phyloP scores from a whole-genome alignment of 2,329 filamentous ascomycete genomes.

The Diaporthe eres region DNA sequence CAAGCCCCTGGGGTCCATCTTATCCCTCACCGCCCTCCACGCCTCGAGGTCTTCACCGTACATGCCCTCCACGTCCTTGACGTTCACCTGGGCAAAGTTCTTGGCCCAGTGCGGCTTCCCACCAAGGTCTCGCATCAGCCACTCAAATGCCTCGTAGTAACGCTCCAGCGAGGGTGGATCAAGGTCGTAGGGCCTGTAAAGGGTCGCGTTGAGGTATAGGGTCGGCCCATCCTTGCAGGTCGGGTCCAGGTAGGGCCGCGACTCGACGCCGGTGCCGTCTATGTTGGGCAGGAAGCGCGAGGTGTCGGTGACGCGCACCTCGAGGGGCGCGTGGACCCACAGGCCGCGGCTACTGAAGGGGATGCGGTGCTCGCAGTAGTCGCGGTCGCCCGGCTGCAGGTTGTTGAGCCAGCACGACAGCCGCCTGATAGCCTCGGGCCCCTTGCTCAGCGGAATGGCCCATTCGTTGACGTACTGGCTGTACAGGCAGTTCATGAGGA shows the following conservation, averaged over 20 bases:
- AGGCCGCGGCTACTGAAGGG: conserved; percentile 78
- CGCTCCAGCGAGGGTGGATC: conserved; percentile 78
- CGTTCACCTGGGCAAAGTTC: conserved; percentile 73
- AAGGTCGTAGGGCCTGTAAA: conserved; percentile 80
- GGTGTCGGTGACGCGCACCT: conserved; percentile 82
- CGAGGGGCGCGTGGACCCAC: conserved; percentile 83
- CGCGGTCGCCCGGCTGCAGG: conserved; percentile 66
- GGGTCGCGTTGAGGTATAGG: conserved; percentile 84
- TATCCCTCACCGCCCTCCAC: conserved; percentile 74
- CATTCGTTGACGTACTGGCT: conserved; percentile 99
- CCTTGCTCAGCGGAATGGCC: conserved; percentile 88
- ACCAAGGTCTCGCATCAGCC: conserved; percentile 82
- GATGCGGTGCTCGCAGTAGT: conserved; percentile 73
- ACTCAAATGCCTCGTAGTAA: conserved; percentile 87
- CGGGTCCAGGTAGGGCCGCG: conserved; percentile 69
- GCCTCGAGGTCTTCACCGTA: conserved; percentile 74
- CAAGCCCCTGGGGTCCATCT: conserved; percentile 81
- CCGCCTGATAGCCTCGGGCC: conserved; percentile 87
- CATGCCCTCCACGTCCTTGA: conserved; percentile 69
- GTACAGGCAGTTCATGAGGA: conserved; percentile 97
- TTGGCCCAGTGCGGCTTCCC: conserved; percentile 87
- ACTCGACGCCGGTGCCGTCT: conserved; percentile 42
- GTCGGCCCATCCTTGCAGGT: conserved; percentile 71
- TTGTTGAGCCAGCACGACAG: conserved; percentile 89
- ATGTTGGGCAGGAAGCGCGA: conserved; percentile 51